These are phyloP conservation scores for Scedosporium boydii DNA, from an alignment of 2,329 filamentous ascomycete species.

Conservation along the genomic window DNA sequence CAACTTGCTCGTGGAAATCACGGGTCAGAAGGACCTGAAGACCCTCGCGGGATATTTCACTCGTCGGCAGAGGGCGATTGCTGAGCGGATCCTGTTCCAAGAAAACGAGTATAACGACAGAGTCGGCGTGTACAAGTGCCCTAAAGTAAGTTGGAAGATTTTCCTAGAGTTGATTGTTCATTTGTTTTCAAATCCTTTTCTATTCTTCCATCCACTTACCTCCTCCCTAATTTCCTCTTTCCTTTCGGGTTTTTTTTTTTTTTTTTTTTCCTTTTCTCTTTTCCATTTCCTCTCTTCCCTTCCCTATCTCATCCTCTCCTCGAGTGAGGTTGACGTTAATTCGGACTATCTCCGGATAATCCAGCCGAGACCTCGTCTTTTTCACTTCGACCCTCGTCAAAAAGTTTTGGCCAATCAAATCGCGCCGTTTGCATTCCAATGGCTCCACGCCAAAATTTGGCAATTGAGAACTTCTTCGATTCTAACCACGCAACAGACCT, in stretches of 20 bases:
- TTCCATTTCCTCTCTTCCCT: too few species aligned
- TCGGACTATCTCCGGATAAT: not conserved
- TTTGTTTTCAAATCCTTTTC: not conserved
- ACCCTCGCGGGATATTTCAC: not conserved
- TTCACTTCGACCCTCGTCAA: not conserved
- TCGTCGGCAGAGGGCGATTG: not conserved
- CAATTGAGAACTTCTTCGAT: not conserved
- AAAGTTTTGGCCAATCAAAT: not conserved
- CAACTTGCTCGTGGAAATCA: not conserved
- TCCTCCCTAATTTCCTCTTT: not conserved
- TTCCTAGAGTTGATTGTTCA: not conserved
- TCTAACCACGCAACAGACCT: not conserved
- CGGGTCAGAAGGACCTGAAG: not conserved
- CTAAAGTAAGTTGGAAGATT: not conserved
- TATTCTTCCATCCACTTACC: not conserved
- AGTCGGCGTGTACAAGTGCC: not conserved
- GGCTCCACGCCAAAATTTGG: not conserved
- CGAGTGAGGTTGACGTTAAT: not conserved
- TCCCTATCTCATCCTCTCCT: too few species aligned
- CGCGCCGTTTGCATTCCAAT: not conserved
- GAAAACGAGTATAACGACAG: conserved; percentile 4
- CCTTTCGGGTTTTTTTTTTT: too few species aligned
- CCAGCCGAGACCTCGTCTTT: not conserved
- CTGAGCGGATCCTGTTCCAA: not conserved
- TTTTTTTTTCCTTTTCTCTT: too few species aligned